Base-by-base conservation (phyloP, 2,329 filamentous ascomycete genomes). In the Penicillium expansum region DNA sequence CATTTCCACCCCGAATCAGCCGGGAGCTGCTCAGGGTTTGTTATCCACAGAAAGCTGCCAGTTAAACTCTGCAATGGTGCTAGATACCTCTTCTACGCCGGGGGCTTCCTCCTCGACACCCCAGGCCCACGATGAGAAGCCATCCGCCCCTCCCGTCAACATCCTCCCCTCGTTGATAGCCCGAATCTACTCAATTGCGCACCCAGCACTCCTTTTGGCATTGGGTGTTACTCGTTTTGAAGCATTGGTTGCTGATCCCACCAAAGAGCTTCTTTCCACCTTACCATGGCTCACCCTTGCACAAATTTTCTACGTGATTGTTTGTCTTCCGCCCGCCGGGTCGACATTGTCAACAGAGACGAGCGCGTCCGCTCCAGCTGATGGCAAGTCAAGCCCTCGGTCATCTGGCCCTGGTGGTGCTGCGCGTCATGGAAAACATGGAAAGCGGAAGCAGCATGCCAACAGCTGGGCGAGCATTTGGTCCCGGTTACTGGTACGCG, bases 241-340 rank as follows among this genome's bases (percentile, higher is more conserved):
- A 35, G 76, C 81, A 18, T 79, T 96, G 27, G 88, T 95, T 29
- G 78, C 80, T 16, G 83, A 92, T 62, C 90, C 92, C 0, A 82
- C 88, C 2, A 74, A 81, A 16, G 82, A 87, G 7, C 81, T 96
- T 37, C 73, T 82, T 14, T 80, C 71, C 30, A 79, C 86, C 2
- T 76, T 93, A 3, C 81, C 87, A 0, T 81, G 85, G 13, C 78
- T 92, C 14, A 82, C 83, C 3, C 74, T 80, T 5, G 71, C 91
- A 3, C 92, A 96, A 72, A 77, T 80, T 10, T 68, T 74, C 16
- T 87, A 84, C 67, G 80, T 80, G 58, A 75, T 82, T n/a, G 64
- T 83, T 22, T 87, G 85, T 70, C 75, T 88, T 4, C 85, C 85
- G 4, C 77, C 80, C 2, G 80, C 79, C 1, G 80, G 81, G 16